These are phyloP conservation scores for Biancaea sappan DNA, from an alignment of 306 rosid species.

Conservation along the genomic window DNA sequence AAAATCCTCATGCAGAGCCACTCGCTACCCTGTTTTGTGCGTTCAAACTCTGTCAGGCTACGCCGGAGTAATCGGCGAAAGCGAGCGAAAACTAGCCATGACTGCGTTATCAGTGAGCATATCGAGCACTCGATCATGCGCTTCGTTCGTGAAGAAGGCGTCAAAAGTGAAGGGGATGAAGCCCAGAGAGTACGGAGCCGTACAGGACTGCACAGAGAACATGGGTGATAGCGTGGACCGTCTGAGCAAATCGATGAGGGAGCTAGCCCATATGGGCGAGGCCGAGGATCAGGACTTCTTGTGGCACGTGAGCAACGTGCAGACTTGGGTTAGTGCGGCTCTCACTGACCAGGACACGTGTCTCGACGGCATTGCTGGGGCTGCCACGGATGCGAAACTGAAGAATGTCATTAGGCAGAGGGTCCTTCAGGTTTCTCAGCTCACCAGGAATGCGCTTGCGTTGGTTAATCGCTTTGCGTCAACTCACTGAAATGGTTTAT, in stretches of 20 bases:
- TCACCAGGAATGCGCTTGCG: constrained; percentile 83
- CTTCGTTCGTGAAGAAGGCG: constrained; percentile 52
- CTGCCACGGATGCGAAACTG: constrained; percentile 50
- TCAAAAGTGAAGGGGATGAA: constrained; percentile 46
- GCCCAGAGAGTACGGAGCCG: constrained; percentile 54
- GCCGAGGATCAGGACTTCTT: constrained; percentile 54
- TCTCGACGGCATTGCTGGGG: constrained; percentile 64
- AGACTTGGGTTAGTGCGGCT: constrained; percentile 90
- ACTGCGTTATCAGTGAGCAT: constrained; percentile 71
- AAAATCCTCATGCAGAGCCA: constrained; percentile 59
- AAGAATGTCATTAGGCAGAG: constrained; percentile 51
- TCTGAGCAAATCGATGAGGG: constrained; percentile 57
- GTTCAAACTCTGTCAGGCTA: constrained; percentile 50
- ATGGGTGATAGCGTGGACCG: constrained; percentile 65
- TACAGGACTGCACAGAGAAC: constrained; percentile 80
- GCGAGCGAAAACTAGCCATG: constrained; percentile 59
- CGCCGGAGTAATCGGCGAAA: constrained; percentile 50
- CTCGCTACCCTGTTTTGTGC: constrained; percentile 64
- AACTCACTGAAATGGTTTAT: constrained; percentile 30
- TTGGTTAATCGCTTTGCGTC: constrained; percentile 69
- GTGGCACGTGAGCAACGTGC: constrained; percentile 84
- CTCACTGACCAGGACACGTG: constrained; percentile 76
- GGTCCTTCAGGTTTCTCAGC: constrained; percentile 57
- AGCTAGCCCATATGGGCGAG: constrained; percentile 50
- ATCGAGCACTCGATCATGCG: constrained; percentile 46